These are phyloP conservation scores for Clonostachys rosea DNA, from an alignment of 2,329 filamentous ascomycete species.

Conservation along the genomic window DNA sequence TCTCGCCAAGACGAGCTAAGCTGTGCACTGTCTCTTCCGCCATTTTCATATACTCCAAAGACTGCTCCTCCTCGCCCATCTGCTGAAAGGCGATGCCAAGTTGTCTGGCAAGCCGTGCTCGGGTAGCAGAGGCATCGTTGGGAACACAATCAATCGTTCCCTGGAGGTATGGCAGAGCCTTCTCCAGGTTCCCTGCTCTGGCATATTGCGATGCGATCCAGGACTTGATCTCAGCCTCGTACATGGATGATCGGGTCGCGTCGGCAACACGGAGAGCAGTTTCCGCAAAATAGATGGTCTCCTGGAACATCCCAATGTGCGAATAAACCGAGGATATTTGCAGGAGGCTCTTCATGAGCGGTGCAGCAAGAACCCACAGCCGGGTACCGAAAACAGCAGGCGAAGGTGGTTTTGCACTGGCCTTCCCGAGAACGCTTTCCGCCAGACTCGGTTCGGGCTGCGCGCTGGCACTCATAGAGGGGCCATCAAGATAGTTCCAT, in stretches of 20 bases:
- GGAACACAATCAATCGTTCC: constrained; percentile 49
- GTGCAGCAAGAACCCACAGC: constrained; percentile 76
- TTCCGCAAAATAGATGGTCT: constrained; percentile 84
- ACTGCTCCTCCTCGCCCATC: constrained; percentile 36
- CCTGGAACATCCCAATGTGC: constrained; percentile 80
- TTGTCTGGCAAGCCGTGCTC: constrained; percentile 43
- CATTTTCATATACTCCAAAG: constrained; percentile 34
- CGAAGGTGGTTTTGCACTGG: constrained; percentile 9
- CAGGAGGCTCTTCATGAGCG: constrained; percentile 66
- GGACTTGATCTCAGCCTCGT: constrained; percentile 46
- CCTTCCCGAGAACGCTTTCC: constrained; percentile 9
- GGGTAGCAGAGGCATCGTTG: constrained; percentile 24
- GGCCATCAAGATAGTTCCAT: constrained; percentile 45
- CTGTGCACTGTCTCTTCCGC: constrained; percentile 36
- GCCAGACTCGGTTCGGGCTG: constrained; percentile 18
- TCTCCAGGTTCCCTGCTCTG: constrained; percentile 53
- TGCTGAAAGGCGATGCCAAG: constrained; percentile 52
- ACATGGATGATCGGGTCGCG: constrained; percentile 58
- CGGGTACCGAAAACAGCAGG: constrained; percentile 38
- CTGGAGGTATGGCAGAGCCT: constrained; percentile 50
- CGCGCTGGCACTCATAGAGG: constrained; percentile 7
- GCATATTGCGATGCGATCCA: constrained; percentile 52
- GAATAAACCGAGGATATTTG: constrained; percentile 76
- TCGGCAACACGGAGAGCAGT: constrained; percentile 75
- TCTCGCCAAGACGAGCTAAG: constrained; percentile 22